Evolutionary conservation across 495 filamentous ascomycete genomes (phyloP).

Genomic region (Schizothecium vesticola): DNA sequence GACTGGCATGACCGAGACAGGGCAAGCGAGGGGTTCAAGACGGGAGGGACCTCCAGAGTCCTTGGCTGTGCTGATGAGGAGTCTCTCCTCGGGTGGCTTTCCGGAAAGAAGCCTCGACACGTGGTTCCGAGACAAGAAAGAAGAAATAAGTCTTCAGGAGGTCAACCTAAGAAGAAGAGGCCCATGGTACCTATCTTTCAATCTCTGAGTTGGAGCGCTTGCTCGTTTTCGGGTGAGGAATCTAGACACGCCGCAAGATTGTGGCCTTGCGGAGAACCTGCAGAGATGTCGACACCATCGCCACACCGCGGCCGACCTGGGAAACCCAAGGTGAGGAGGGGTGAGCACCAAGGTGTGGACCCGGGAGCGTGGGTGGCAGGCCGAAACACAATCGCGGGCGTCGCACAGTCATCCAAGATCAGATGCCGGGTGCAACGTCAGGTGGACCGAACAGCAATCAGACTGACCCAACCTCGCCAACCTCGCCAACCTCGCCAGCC

Average conservation of each 20-base stretch:
- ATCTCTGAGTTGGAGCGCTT: not conserved
- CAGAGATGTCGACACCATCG: not conserved
- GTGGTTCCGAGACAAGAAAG: slow-evolving; percentile 3
- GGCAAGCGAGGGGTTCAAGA: not conserved
- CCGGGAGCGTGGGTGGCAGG: not conserved
- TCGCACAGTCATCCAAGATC: not conserved
- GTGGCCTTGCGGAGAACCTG: not conserved
- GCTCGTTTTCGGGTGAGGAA: too few relatives aligned
- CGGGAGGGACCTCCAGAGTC: not conserved
- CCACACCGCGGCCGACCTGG: not conserved
- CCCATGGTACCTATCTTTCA: not conserved
- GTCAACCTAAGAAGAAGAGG: not conserved
- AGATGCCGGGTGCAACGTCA: slow-evolving; percentile 6
- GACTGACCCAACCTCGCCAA: slow-evolving; percentile 1
- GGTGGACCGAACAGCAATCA: slow-evolving; percentile 2
- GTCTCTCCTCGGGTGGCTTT: not conserved
- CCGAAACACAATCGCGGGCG: not conserved
- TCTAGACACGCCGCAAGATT: not conserved
- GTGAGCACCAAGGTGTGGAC: not conserved
- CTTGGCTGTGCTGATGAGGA: not conserved
- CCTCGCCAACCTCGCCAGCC: slow-evolving; percentile 3
- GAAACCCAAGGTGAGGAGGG: not conserved
- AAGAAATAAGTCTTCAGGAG: too few relatives aligned
- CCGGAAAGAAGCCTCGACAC: not conserved
- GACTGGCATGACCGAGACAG: not conserved